Percentiles rank a stretch among this genome's conserved stretches.
Conservation (phyloP, 148 eudicot species). For the Fagopyrum tataricum region DNA sequence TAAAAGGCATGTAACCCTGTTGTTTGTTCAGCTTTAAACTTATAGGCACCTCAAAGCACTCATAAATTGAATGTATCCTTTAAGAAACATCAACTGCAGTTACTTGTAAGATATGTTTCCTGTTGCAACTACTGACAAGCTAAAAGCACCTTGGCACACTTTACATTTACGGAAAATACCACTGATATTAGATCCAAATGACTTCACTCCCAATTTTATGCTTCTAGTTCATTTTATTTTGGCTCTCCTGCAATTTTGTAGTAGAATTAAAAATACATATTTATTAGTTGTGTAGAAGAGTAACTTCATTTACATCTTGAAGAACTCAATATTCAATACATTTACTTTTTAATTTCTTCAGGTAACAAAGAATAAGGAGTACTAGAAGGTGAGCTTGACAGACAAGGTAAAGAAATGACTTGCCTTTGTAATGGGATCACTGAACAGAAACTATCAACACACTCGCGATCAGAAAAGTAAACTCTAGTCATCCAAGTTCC, state of each 20-base stretch:
- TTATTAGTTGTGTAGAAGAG: neutral
- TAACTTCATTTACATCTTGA: neutral
- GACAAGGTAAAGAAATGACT: neutral
- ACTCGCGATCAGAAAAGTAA: neutral
- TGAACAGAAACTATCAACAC: neutral
- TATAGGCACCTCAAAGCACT: neutral
- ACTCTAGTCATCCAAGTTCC: neutral
- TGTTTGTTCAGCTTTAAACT: neutral
- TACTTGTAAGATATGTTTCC: neutral
- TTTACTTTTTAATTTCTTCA: too few species aligned
- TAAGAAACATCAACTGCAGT: neutral
- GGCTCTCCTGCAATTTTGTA: neutral
- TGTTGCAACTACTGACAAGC: neutral
- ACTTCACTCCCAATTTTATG: neutral
- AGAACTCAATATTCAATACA: too few species aligned
- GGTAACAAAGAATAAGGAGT: neutral
- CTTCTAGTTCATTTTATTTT: neutral
- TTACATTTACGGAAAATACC: neutral
- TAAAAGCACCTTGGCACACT: neutral
- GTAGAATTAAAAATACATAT: neutral
- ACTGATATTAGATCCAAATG: neutral
- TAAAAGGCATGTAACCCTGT: neutral
- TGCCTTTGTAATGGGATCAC: neutral
- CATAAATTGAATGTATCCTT: neutral
- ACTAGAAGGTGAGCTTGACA: neutral